phyloP scores from a whole-genome alignment of 345 rosid species.

The Alliaria petiolata region DNA sequence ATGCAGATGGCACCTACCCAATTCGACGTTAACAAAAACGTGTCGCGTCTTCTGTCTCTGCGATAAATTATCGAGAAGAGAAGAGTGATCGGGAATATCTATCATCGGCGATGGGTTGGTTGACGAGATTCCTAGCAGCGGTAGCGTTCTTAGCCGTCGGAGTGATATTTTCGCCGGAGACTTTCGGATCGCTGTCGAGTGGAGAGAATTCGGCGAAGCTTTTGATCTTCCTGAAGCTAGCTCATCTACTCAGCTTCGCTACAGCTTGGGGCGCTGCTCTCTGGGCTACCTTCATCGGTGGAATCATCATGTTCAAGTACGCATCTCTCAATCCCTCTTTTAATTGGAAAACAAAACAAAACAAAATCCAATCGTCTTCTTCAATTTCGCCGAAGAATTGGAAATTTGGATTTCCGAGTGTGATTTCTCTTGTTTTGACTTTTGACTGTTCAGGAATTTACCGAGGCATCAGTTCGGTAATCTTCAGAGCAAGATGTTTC shows the following conservation, averaged over 20 bases:
- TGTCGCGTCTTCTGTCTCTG: background rate
- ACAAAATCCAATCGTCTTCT: background rate
- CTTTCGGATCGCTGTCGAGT: conserved; percentile 64
- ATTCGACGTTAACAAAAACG: conserved; percentile 8
- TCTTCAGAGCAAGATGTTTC: conserved; percentile 96
- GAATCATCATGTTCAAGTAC: conserved; percentile 98
- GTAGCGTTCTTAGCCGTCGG: conserved; percentile 79
- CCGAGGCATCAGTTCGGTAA: conserved; percentile 97
- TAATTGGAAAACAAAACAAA: too few relatives aligned
- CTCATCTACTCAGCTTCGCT: conserved; percentile 87
- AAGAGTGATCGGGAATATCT: conserved; percentile 21
- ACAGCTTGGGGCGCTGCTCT: conserved; percentile 95
- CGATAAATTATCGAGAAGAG: background rate
- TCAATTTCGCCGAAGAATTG: conserved; percentile 1
- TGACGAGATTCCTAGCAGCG: conserved; percentile 59
- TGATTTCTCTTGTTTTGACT: background rate
- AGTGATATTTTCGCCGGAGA: conserved; percentile 82
- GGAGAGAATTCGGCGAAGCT: conserved; percentile 38
- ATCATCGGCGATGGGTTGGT: conserved; percentile 67
- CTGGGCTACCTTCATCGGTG: conserved; percentile 99
- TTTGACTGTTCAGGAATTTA: conserved; percentile 49
- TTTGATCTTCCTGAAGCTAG: conserved; percentile 61
- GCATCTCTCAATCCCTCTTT: background rate
- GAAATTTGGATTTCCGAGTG: background rate
- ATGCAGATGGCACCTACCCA: background rate